Evolutionary conservation across 1,139 yeast species (phyloP), one percentile per base, ranked within the genome.

Genomic region (Scheffersomyces insectosa): DNA sequence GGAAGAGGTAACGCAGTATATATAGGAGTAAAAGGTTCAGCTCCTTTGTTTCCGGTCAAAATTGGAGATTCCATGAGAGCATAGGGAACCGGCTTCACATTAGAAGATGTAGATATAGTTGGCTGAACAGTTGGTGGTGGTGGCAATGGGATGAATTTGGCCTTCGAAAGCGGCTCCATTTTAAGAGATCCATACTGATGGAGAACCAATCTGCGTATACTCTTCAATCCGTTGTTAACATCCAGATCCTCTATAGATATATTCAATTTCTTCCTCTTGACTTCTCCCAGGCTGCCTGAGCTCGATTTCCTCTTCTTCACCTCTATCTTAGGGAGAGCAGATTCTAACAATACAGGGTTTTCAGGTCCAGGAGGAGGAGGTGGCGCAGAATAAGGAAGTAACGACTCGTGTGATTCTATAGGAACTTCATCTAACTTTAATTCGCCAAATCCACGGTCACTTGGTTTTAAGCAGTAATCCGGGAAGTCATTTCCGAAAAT

Each of bases 401-500:
- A 31, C 11, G 34, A 14, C n/a, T 31, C 34, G 12, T 14, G 16
- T 13, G 14, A 16, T 31, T 31, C 34, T 11, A 31, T 34, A 28
- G 39, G 44, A 5, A 53, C 43, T 31, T 65, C 74, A 50, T 70
- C 75, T 46, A 70, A 61, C 43, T 62, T 63, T 48, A 85, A 71
- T 62, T 82, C 80, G 1, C 95, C 95, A 65, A 82, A 88, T 3
- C 89, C 90, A 5, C 68, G 68, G 50, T 83, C 85, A 42, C 66
- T 66, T 0, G 95, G 95, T 46, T 64, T 69, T 44, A 86, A 70
- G 60, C 97, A 91, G 45, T 77, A 73, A 30, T 72, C 75, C 1
- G 95, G 91, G 60, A 90, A 91, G 35, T 70, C 75, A 3, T 67
- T 66, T 3, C 97, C 97, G 66, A 90, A 90, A 10, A 90, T 57